A percentile compares a stretch with the other conserved stretches of the same genome.
Conservation (phyloP, 768 basidiomycete genomes). For the Mycena galopus region DNA sequence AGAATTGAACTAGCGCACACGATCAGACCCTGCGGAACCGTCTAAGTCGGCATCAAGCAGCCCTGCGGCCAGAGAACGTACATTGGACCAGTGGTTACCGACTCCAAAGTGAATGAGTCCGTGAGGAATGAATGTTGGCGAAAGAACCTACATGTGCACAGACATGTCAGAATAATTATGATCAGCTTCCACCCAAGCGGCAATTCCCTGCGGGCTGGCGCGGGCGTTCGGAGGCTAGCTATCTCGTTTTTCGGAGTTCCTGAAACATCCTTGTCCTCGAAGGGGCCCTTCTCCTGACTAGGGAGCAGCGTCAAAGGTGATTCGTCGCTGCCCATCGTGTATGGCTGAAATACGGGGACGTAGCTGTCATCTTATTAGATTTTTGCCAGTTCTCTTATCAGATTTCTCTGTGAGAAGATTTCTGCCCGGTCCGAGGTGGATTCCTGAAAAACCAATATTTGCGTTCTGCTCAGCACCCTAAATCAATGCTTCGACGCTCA, state of each 20-base stretch:
- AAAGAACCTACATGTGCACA: slow-evolving; percentile 53
- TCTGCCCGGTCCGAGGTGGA: not conserved
- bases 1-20: slow-evolving; percentile 42
- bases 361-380: slow-evolving; percentile 1
- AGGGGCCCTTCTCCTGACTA: not conserved
- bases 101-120: slow-evolving; percentile 41
- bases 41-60: not conserved
- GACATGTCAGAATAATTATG: slow-evolving; percentile 53
- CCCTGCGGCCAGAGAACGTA: slow-evolving; percentile 35
- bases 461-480: not conserved
- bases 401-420: slow-evolving; percentile 11
- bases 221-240: slow-evolving; percentile 34
- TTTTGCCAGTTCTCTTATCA: slow-evolving; percentile 3
- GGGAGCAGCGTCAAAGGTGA: not conserved
- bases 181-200: slow-evolving; percentile 51
- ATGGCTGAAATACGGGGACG: slow-evolving; percentile 10
- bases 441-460: not conserved
- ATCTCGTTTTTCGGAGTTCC: not conserved
- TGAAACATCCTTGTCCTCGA: slow-evolving; percentile 9
- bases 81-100: slow-evolving; percentile 59
- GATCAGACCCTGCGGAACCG: slow-evolving; percentile 49
- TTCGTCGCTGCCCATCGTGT: slow-evolving; percentile 10
- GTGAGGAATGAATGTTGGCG: slow-evolving; percentile 2
- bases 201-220: slow-evolving; percentile 30
- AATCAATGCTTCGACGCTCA: not conserved